phyloP scores from a whole-genome alignment of 345 rosid species.

The Populus ilicifolia region DNA sequence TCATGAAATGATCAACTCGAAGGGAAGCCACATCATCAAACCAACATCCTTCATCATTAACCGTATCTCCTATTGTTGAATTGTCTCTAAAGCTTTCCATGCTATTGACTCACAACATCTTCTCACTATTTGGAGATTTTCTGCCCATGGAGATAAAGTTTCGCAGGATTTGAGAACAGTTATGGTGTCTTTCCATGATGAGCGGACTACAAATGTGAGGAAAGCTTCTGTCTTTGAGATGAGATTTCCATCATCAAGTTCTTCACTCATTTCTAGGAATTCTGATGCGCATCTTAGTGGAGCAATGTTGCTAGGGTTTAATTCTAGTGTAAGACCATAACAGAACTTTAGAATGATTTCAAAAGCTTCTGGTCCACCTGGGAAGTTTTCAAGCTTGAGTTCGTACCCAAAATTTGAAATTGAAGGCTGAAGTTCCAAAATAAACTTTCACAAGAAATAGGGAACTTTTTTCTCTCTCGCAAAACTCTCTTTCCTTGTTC shows the following conservation, averaged over 20 bases:
- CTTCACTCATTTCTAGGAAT: conserved; percentile 82
- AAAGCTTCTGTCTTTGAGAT: conserved; percentile 75
- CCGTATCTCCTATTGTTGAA: conserved; percentile 27
- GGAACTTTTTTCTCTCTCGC: too few relatives aligned
- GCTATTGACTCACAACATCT: conserved; percentile 83
- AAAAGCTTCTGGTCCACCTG: conserved; percentile 72
- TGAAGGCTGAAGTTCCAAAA: conserved; percentile 64
- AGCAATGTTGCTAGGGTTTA: conserved; percentile 57
- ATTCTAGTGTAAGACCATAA: conserved; percentile 57
- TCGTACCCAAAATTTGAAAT: conserved; percentile 45
- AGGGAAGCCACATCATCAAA: conserved; percentile 52
- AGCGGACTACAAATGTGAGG: conserved; percentile 68
- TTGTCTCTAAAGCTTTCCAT: conserved; percentile 56
- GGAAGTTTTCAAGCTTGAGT: conserved; percentile 69
- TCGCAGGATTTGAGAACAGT: conserved; percentile 66
- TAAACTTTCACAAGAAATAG: too few relatives aligned
- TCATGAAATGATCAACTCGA: conserved; percentile 62
- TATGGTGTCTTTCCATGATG: conserved; percentile 82
- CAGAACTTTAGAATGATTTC: conserved; percentile 64
- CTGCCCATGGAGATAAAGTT: conserved; percentile 78
- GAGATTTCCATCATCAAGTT: conserved; percentile 71
- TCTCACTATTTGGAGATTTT: conserved; percentile 76
- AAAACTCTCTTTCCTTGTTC: too few relatives aligned
- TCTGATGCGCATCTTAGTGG: conserved; percentile 78
- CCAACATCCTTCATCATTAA: conserved; percentile 40